Evolutionary conservation across 2,329 filamentous ascomycete genomes (phyloP), one percentile per base, ranked within the genome.

Genomic region (Botrytis fragariae): DNA sequence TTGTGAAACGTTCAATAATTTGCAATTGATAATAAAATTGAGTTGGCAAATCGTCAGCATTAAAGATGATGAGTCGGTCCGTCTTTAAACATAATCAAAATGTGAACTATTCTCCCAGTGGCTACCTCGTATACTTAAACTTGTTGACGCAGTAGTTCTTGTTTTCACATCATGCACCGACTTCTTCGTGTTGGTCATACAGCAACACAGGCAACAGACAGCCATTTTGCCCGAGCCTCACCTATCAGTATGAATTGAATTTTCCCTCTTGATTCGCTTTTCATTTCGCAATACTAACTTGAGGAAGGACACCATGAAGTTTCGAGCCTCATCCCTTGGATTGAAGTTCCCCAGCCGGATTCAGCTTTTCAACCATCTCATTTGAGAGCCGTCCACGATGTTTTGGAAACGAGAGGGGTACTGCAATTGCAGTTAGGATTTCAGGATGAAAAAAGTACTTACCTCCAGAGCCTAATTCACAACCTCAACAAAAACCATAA

Each of bases 401-500:
- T 74, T 12, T 63, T 79, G 7, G 72, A 76, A 45, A 75, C 69
- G 32, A 35, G 29, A 48, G 78, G 78, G 4, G 62, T 79, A 25
- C 74, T 78, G 6, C 65, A 77, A 3, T 72, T 79, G 18, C 71
- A 75, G 6, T 70, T 79, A 1, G 62, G 60, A 14, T 78, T 77
- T 44, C 18, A 63, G 6, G 78, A 79, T 63, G 74, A 75, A 1
- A 63, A 71, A 12, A 79, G 77, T 16, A 64, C 72, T 1, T 79
- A 78, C 69, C 72, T 79, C 9, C 74, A 78, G 9, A 72, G 76
- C 9, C 67, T 79, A 2, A 75, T 77, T 3, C 65, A 68, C 60
- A 57, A 60, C 29, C 67, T 69, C n/a, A 39, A 12, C 14, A 35
- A 42, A 10, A 39, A 16, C 6, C 71, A 77, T 29, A 45, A 51